Conservation (phyloP, 371 early-diverging fungal species). For the Rhizopus delemar region DNA sequence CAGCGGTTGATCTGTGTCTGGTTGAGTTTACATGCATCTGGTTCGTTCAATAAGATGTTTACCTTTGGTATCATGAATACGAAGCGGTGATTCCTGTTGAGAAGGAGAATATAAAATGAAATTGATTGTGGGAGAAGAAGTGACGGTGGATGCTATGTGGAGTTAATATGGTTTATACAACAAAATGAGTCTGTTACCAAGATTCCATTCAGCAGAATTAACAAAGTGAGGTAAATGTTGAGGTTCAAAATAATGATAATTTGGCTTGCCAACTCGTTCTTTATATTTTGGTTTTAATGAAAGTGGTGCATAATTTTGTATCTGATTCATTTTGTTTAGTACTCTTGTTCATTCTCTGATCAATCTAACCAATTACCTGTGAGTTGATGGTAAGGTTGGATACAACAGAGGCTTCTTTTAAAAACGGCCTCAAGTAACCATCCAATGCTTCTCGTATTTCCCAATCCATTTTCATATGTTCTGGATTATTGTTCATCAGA, state of each 20-base stretch:
- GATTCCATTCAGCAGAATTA: slow-evolving; percentile 90
- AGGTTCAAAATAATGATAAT: slow-evolving; percentile 56
- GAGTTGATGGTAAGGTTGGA: slow-evolving; percentile 63
- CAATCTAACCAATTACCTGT: slow-evolving; percentile 40
- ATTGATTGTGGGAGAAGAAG: slow-evolving; percentile 80
- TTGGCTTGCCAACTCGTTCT: slow-evolving; percentile 33
- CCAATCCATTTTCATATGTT: slow-evolving; percentile 65
- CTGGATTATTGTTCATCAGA: slow-evolving; percentile 77
- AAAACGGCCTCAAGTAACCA: slow-evolving; percentile 52
- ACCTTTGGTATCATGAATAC: slow-evolving; percentile 62
- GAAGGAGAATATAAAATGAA: slow-evolving; percentile 85
- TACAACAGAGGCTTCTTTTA: slow-evolving; percentile 50
- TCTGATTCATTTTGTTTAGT: slow-evolving; percentile 21
- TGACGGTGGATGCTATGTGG: slow-evolving; percentile 75
- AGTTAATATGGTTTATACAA: not conserved
- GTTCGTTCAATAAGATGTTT: not conserved
- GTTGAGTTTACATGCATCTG: not conserved
- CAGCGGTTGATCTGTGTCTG: slow-evolving; percentile 31
- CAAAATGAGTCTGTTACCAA: slow-evolving; percentile 49
- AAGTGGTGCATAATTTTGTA: slow-evolving; percentile 76
- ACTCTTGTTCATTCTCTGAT: not conserved
- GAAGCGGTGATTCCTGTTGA: slow-evolving; percentile 64
- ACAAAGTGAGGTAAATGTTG: slow-evolving; percentile 77
- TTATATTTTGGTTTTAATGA: slow-evolving; percentile 61
- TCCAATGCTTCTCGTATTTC: slow-evolving; percentile 69